Percentiles rank a stretch among this genome's conserved stretches.
phyloP scores from a whole-genome alignment of 352 stramenopile species.

The Phytophthora rubi region DNA sequence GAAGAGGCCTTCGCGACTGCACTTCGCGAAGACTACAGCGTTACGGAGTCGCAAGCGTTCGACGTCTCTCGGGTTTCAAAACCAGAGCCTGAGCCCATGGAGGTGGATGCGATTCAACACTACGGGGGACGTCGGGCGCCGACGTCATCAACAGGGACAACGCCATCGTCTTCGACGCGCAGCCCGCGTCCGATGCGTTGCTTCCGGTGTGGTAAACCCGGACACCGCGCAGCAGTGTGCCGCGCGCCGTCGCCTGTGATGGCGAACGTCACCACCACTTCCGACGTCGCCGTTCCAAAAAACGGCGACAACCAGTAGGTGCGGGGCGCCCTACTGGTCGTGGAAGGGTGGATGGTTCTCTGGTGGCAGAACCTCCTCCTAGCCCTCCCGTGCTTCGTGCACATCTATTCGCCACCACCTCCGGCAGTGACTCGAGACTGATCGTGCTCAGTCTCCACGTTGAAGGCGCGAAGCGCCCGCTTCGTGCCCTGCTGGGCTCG shows the following conservation, averaged over 20 bases:
- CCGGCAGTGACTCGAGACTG: slow-evolving; percentile 18
- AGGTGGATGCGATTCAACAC: slow-evolving; percentile 23
- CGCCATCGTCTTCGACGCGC: no score
- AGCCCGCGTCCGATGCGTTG: slow-evolving; percentile 2
- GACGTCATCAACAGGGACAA: background rate
- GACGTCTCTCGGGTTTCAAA: background rate
- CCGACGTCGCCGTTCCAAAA: no score
- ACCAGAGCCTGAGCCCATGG: slow-evolving; percentile 14
- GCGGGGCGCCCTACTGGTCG: no score
- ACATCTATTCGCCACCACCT: slow-evolving; percentile 24
- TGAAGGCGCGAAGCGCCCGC: slow-evolving; percentile 5
- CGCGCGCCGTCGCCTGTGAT: slow-evolving; percentile 9
- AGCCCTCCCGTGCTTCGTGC: background rate
- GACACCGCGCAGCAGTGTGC: background rate
- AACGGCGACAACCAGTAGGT: no score
- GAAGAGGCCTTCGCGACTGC: slow-evolving; percentile 24
- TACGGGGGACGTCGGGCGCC: background rate
- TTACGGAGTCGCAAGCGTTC: background rate
- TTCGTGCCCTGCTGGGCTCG: slow-evolving; percentile 24
- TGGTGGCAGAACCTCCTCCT: no score
- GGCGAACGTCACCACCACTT: no score
- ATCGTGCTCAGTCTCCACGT: slow-evolving; percentile 26
- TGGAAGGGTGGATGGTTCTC: no score
- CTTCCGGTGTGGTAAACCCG: slow-evolving; percentile 12
- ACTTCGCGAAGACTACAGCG: slow-evolving; percentile 26